Base-by-base conservation (phyloP, 441 rosid species). In the Eugenia klotzschiana region DNA sequence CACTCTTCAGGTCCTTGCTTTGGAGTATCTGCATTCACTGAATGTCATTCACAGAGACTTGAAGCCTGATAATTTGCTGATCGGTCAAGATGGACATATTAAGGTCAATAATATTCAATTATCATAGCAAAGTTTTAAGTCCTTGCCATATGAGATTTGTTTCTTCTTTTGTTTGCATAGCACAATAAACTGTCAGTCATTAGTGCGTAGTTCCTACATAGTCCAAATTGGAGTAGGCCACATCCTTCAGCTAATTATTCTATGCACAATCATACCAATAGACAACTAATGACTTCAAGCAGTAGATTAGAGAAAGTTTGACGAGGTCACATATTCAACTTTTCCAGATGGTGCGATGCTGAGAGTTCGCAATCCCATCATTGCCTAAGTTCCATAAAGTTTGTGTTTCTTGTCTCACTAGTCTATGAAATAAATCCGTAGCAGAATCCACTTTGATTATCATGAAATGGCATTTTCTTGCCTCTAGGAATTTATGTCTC, bases 61-160 rank as follows among this genome's bases (percentile, higher is more conserved):
- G 88, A 97, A 97, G 93, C 99, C 99, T 53, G 99, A 96, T 92
- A 97, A 97, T 89, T 88, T 97, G 93, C 91, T 97, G 93, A 96
- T 97, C 85, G 94, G 96, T 87, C 98, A 93, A 80, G 98, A 95
- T 91, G 99, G 99, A 88, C 99, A 97, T 84, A 87, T 97, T 89
- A 97, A 97, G 98, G 99, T 95, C 89, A 83, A 81, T 88, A 84
- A 82, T 49, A 3, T 81, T 83, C 77, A 64, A 82, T 56, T n/a
- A 53, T 50, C 29, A 51, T 53, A 27, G 60, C 81, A 29, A 80
- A 22, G 51, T 56, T 56, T 80, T 7, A 18, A 40, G 52, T 85
- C 15, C 50, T 41, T 8, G 37, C 27, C 23, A 41, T 69, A 9
- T 20, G 2, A 33, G 20, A 33, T 33, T 69, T 69, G 46, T 69